Conservation (phyloP, 1,139 yeast genomes). For the Scheffersomyces insectosa region DNA sequence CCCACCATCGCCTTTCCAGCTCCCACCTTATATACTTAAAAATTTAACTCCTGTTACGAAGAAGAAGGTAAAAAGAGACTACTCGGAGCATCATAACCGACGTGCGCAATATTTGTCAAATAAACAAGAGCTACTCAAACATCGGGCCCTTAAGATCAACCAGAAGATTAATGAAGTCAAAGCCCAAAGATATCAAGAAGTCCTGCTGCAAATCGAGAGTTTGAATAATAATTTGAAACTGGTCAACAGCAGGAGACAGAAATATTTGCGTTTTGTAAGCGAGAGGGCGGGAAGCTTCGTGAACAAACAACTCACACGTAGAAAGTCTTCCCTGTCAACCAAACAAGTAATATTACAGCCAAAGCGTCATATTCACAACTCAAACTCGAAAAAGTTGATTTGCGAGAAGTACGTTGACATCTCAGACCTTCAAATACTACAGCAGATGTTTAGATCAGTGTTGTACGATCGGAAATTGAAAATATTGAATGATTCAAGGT, state of each 20-base stretch:
- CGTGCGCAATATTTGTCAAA: neutral
- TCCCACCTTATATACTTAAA: conserved; percentile 18
- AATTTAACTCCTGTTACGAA: conserved; percentile 20
- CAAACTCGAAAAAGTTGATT: neutral
- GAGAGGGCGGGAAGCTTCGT: conserved; percentile 12
- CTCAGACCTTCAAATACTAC: conserved; percentile 1
- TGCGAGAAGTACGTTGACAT: neutral
- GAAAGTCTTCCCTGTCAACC: neutral
- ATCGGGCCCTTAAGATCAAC: neutral
- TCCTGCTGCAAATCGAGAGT: conserved; percentile 3
- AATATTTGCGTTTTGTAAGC: conserved; percentile 15
- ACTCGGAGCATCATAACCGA: neutral
- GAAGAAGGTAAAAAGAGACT: conserved; percentile 5
- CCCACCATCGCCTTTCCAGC: conserved; percentile 8
- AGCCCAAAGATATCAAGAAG: neutral
- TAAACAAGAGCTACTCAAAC: neutral
- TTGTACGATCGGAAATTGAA: conserved; percentile 8
- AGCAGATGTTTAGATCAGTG: conserved; percentile 2
- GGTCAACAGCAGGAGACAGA: conserved; percentile 20
- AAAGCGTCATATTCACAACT: neutral
- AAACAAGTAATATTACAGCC: neutral
- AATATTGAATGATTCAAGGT: conserved; percentile 6
- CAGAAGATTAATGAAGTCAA: neutral
- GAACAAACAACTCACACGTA: neutral
- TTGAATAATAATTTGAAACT: conserved; percentile 12